Evolutionary conservation across 768 basidiomycete genomes (phyloP), one percentile per base, ranked within the genome.

Genomic region (Tricholoma furcatifolium): DNA sequence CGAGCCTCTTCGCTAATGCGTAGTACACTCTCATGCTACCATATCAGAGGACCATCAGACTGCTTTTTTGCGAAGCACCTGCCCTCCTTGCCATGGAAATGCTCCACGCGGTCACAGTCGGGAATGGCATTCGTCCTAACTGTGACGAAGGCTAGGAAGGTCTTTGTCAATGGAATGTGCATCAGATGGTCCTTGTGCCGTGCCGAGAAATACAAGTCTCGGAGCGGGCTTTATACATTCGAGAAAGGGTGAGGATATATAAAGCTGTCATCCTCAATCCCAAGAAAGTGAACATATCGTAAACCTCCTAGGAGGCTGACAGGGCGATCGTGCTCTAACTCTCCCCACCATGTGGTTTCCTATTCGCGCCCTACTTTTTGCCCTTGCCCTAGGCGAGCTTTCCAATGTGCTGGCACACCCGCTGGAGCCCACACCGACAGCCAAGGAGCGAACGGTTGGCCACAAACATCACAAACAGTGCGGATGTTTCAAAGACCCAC

Each of bases 371-470:
- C 11, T 54, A 23, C 42, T 45, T 12, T 34, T 30, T 39, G 2
- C 27, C 14, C 32, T 59, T 36, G 40, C 44, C 30, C 31, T 56
- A 24, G 8, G 27, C 8, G 20, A 42, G 3, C 18, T 21, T 36
- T 23, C 12, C 39, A 6, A 45, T 24, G 51, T 53, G 20, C 36
- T 14, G 31, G 54, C 56, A n/a, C 47, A 41, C 43, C 46, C 50
- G 18, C 7, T 56, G 24, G 53, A 59, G 39, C 54, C 58, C n/a
- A 57, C 54, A 15, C 55, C 27, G 10, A 59, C 56, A 12, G 21
- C 40, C 14, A 45, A 56, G 7, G 27, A 27, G 27, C 27, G 3
- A 27, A 7, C 7, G 27, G 27, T 27, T 27, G 27, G 27, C 27
- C 27, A 27, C 27, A 27, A 27, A 21, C 35, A 53, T 23, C n/a